phyloP scores from a whole-genome alignment of 2,329 filamentous ascomycete species.

The Phoma sp. region DNA sequence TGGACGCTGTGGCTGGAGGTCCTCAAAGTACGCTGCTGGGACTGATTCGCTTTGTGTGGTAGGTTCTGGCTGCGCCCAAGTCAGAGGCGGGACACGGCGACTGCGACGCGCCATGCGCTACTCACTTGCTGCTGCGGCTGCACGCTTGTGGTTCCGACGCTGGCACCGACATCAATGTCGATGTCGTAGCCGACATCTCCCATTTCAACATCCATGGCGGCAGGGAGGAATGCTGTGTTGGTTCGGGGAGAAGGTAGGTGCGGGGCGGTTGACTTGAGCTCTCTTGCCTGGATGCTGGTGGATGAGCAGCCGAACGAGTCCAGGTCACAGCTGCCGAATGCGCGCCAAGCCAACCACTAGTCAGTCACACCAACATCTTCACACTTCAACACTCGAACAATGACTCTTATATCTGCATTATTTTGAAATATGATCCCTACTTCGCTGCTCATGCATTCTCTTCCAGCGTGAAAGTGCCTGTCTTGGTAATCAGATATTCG shows the following conservation, averaged over 20 bases:
- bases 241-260: conserved; percentile 10
- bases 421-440: background rate
- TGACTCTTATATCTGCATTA: background rate
- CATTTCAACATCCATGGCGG: conserved; percentile 44
- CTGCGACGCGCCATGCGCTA: conserved; percentile 10
- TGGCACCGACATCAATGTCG: conserved; percentile 41
- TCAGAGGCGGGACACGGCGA: background rate
- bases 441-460: conserved; percentile 13
- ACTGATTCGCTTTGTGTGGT: conserved; percentile 23
- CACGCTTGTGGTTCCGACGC: conserved; percentile 21
- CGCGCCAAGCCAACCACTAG: background rate
- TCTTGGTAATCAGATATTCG: conserved; percentile 69
- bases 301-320: conserved; percentile 2
- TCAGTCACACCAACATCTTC: background rate
- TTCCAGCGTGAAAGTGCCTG: conserved; percentile 66
- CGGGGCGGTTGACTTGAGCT: conserved; percentile 20
- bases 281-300: background rate
- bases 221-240: conserved; percentile 1
- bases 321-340: background rate
- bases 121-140: conserved; percentile 33
- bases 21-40: conserved; percentile 44
- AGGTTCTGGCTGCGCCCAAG: conserved; percentile 9
- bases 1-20: conserved; percentile 35
- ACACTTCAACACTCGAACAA: background rate
- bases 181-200: conserved; percentile 47